Base-by-base conservation (phyloP, 176 grass and related monocot species). In the Aechmea fasciata region DNA sequence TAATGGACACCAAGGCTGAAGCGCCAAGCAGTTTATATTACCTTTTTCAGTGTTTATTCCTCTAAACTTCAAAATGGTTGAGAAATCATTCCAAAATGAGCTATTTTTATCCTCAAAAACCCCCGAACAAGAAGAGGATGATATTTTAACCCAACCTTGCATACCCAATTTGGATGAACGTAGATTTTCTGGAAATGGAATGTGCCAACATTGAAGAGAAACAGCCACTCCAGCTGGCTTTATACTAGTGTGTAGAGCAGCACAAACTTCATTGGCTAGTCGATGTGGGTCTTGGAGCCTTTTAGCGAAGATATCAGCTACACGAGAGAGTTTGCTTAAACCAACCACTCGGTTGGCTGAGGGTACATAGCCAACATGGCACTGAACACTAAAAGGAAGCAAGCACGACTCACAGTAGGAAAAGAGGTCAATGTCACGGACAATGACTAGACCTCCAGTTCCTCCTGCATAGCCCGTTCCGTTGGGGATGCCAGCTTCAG, bases 391-490 rank as follows among this genome's bases (percentile, higher is more conserved):
- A 78, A 99, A 99, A 23, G 95, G 95, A 81, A 99, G 90, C 67
- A 99, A 76, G 83, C 95, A 99, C 25, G 84, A 99, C 49, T 90
- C 90, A 2, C 95, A 99, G 65, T 99, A 93, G 10, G 95, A 99
- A 73, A 88, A 99, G 59, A 94, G 70, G 69, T 88, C 87, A 10
- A 99, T 80, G 48, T 94, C 82, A 18, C 90, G 90, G 57, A 99
- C 89, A 71, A 90, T 80, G 59, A 99, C 90, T 69, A 86, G 80
- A 26, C 95, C 90, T 48, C 86, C 85, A 70, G 84, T 84, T 76
- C 81, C 84, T 66, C 87, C 90, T 73, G 90, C 85, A 81, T 84
- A 84, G 51, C 87, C 90, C 53, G 73, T 84, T 57, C 71, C 77
- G 72, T 87, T 80, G 70, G 83, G 78, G 49, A 90, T 69, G 68